Evolutionary conservation across 2,329 filamentous ascomycete species (phyloP).

Genomic region (Fusarium sp.): DNA sequence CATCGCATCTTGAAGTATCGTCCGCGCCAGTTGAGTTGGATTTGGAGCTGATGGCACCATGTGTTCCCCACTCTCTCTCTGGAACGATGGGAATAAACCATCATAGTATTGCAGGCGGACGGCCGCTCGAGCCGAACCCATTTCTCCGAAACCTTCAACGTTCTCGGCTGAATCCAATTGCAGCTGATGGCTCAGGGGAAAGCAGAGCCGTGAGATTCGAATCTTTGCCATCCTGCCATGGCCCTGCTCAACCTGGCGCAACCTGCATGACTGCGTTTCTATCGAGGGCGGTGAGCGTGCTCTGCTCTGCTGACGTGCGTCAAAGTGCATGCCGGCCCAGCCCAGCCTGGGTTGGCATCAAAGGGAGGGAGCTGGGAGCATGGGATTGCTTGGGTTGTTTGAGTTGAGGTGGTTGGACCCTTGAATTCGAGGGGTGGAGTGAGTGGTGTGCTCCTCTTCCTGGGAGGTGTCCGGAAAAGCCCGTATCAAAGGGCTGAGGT

Average conservation of each 20-base stretch:
- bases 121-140: not conserved
- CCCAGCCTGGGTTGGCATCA: conserved; percentile 4
- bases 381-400: conserved; percentile 5
- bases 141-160: conserved; percentile 12
- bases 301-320: conserved; percentile 33
- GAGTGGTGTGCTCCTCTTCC: conserved; percentile 8
- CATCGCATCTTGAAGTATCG: conserved; percentile 6
- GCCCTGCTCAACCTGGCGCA: not conserved
- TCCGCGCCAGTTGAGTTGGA: conserved; percentile 2
- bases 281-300: conserved; percentile 32
- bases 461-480: conserved; percentile 19
- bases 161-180: conserved; percentile 2
- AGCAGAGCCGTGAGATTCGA: too few relatives aligned
- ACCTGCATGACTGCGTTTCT: conserved; percentile 16
- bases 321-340: not conserved
- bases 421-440: conserved; percentile 8
- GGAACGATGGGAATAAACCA: too few relatives aligned
- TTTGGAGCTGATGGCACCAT: not conserved
- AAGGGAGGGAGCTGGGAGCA: not conserved
- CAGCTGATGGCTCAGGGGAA: conserved; percentile 21
- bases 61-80: conserved; percentile 8
- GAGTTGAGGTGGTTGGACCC: conserved; percentile 20
- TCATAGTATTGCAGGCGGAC: conserved; percentile 1
- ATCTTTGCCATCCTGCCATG: too few relatives aligned
- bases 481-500: not conserved